Evolutionary conservation across 164 flowering plant genomes (phyloP), one percentile per base, ranked within the genome.

Genomic region (Dillenia suffruticosa): DNA sequence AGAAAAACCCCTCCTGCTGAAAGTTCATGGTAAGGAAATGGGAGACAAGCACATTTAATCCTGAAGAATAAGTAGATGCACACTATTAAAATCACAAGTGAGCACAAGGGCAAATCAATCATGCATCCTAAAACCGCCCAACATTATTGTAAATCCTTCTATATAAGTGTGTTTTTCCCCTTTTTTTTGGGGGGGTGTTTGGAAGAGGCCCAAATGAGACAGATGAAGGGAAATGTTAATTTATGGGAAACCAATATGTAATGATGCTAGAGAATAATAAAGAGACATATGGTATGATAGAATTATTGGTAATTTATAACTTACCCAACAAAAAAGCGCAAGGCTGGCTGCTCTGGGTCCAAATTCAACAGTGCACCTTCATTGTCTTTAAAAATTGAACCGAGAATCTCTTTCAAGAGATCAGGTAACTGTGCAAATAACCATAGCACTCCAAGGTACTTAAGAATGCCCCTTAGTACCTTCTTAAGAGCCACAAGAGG

Each of bases 281-380:
- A 19, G 22, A 19, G 1, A 19, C 22, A 19, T 19, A 19, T 19
- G 22, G 22, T 19, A 19, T 19, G 22, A 19, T 19, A 19, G 22
- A 19, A 19, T 19, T 19, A 19, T 19, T 19, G 22, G 1, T 19
- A 19, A 19, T 19, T 19, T 19, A 19, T 19, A 19, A 19, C 79
- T 81, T 86, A 94, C 99, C 98, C 99, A 24, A 95, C 97, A 73
- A 92, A 95, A 74, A 95, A 95, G 62, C 99, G 97, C 77, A 95
- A 79, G 47, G 99, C 99, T 64, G 99, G 99, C 75, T 95, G 99
- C 73, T 95, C 99, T 70, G 82, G 91, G 84, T 95, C 99, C 75
- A 92, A 77, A 80, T 92, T 95, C 71, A 95, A 72, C 15, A 95
- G 85, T 43, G 96, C 79, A 48, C 99, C 99, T 83, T 95, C 99